These are phyloP conservation scores for Stephania yunnanensis DNA, from an alignment of 164 flowering plant genomes.

Conservation along the genomic window DNA sequence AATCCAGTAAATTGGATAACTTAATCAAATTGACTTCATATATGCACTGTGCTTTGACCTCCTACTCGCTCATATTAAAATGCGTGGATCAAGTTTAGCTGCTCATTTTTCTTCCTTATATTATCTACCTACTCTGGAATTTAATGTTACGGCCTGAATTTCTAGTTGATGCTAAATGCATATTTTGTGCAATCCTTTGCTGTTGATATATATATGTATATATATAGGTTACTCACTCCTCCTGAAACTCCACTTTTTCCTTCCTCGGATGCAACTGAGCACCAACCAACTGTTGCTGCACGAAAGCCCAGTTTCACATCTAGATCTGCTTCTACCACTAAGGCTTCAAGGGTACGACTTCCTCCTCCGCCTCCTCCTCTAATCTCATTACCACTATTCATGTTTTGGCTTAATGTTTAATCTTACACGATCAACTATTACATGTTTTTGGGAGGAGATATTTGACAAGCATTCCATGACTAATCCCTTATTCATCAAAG, in stretches of 20 bases:
- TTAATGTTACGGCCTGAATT: too few species aligned
- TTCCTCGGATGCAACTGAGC: constrained; percentile 50
- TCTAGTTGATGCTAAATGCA: constrained; percentile 2
- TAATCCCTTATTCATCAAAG: too few species aligned
- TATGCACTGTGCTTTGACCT: too few species aligned
- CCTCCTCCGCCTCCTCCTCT: not conserved
- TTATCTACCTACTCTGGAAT: too few species aligned
- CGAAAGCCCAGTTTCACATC: constrained; percentile 45
- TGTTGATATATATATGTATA: too few species aligned
- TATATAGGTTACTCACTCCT: constrained; percentile 87
- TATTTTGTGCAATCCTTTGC: not conserved
- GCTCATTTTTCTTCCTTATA: too few species aligned
- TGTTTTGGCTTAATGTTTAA: not conserved
- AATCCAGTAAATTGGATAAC: too few species aligned
- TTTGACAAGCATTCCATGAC: too few species aligned
- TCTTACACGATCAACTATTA: not conserved
- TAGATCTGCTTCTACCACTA: constrained; percentile 55
- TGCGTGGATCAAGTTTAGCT: too few species aligned
- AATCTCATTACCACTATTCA: not conserved
- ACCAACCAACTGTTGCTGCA: constrained; percentile 40
- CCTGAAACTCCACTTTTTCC: constrained; percentile 85
- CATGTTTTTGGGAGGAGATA: not conserved
- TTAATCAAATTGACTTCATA: too few species aligned
- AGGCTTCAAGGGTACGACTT: constrained; percentile 71
- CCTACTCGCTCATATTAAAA: too few species aligned